A percentile compares a stretch with the other conserved stretches of the same genome.
These are phyloP conservation scores for Mariannaea sp. DNA, from an alignment of 2,329 filamentous ascomycete genomes.

Conservation along the genomic window DNA sequence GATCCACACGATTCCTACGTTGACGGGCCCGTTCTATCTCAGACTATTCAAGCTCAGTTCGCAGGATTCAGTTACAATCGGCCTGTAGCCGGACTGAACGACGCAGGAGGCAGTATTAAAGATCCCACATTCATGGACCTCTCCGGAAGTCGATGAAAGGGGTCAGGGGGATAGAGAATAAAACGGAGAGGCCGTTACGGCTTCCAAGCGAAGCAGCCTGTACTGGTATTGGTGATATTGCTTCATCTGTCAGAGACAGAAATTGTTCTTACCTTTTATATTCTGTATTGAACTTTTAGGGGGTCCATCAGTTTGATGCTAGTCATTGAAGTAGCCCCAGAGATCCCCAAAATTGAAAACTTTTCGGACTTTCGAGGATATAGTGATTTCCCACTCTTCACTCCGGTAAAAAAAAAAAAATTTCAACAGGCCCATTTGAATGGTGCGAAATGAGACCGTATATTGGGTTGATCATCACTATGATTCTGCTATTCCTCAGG, in stretches of 20 bases:
- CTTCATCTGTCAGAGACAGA: neutral
- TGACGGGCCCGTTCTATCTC: slow-evolving; percentile 86
- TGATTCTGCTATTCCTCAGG: too few relatives aligned
- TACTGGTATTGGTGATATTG: neutral
- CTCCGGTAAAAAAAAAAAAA: too few relatives aligned
- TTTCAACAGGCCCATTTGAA: too few relatives aligned
- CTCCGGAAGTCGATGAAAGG: neutral
- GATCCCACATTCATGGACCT: slow-evolving; percentile 67
- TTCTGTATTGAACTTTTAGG: too few relatives aligned
- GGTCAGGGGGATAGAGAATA: neutral
- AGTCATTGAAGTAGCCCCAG: too few relatives aligned
- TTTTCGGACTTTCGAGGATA: too few relatives aligned
- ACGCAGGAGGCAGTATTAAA: slow-evolving; percentile 90
- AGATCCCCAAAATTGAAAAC: too few relatives aligned
- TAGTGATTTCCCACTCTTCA: too few relatives aligned
- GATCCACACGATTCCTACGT: slow-evolving; percentile 90
- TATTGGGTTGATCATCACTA: too few relatives aligned
- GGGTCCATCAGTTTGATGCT: too few relatives aligned
- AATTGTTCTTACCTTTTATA: too few relatives aligned
- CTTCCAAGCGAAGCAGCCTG: neutral
- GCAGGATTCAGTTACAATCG: slow-evolving; percentile 95
- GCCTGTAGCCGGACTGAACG: slow-evolving; percentile 86
- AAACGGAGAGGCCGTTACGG: neutral
- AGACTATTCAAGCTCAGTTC: slow-evolving; percentile 95
- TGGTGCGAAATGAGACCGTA: too few relatives aligned